A percentile compares a stretch with the other conserved stretches of the same genome.
phyloP scores from a whole-genome alignment of 192 early-diverging fungal species.

The Umbelopsis sp. region DNA sequence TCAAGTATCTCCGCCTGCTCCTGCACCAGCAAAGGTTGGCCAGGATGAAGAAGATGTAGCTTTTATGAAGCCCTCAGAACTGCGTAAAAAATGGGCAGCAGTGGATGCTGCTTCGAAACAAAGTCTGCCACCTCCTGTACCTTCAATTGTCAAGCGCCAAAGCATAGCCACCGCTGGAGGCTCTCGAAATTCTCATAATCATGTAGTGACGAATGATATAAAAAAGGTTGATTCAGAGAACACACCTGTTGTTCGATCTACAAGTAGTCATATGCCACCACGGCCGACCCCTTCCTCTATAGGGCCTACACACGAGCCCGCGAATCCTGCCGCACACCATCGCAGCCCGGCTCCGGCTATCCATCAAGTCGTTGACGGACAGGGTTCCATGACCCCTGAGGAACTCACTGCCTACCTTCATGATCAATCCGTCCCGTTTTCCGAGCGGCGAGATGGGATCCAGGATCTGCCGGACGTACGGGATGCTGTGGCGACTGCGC shows the following conservation, averaged over 20 bases:
- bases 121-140: background rate
- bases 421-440: too few relatives aligned
- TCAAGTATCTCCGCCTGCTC: background rate
- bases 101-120: background rate
- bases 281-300: background rate
- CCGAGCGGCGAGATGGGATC: too few relatives aligned
- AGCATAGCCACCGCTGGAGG: background rate
- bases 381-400: too few relatives aligned
- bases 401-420: too few relatives aligned
- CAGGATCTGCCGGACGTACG: too few relatives aligned
- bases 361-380: too few relatives aligned
- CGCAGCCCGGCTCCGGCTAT: too few relatives aligned
- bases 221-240: background rate
- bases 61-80: background rate
- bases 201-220: too few relatives aligned
- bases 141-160: background rate
- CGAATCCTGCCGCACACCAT: too few relatives aligned
- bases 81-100: conserved; percentile 13
- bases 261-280: background rate
- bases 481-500: too few relatives aligned
- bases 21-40: background rate
- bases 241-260: background rate
- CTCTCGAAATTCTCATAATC: background rate
- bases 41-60: background rate
- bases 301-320: too few relatives aligned